Conservation (phyloP, 257 asterid species). For the Linderniella brevidens region DNA sequence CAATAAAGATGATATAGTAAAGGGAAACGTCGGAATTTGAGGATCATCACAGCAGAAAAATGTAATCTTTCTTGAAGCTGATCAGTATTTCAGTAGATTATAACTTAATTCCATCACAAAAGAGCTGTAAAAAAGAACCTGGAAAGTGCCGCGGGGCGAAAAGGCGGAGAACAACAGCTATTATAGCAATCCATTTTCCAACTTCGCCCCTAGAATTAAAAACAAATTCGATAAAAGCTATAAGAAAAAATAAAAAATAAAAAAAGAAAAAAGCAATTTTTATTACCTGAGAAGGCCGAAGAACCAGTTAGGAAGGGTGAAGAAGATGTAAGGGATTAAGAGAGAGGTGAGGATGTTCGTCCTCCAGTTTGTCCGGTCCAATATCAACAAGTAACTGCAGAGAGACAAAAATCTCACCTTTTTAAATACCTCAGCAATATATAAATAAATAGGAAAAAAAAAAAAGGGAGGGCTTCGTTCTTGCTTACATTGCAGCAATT, state of each 20-base stretch:
- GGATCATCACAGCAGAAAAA: no score
- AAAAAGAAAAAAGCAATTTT: not conserved
- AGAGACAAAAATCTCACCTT: no score
- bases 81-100: no score
- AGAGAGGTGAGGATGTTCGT: constrained; percentile 73
- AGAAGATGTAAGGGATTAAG: constrained; percentile 79
- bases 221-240: not conserved
- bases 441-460: not conserved
- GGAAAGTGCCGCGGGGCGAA: constrained; percentile 50
- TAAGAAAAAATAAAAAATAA: no score
- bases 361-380: constrained; percentile 93
- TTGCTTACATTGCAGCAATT: constrained; percentile 65
- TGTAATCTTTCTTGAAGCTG: no score
- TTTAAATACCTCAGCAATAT: not conserved
- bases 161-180: constrained; percentile 50
- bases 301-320: constrained; percentile 53
- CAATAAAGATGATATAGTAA: no score
- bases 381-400: constrained; percentile 59
- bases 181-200: constrained; percentile 64
- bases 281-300: constrained; percentile 58
- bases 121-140: constrained; percentile 16
- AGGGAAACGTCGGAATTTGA: no score
- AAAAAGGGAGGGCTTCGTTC: not conserved
- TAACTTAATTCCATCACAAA: not conserved
- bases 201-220: constrained; percentile 44